A percentile compares a stretch with the other conserved stretches of the same genome.
These are phyloP conservation scores for Tricholoma hemisulphureum DNA, from an alignment of 768 basidiomycete genomes.

Conservation along the genomic window DNA sequence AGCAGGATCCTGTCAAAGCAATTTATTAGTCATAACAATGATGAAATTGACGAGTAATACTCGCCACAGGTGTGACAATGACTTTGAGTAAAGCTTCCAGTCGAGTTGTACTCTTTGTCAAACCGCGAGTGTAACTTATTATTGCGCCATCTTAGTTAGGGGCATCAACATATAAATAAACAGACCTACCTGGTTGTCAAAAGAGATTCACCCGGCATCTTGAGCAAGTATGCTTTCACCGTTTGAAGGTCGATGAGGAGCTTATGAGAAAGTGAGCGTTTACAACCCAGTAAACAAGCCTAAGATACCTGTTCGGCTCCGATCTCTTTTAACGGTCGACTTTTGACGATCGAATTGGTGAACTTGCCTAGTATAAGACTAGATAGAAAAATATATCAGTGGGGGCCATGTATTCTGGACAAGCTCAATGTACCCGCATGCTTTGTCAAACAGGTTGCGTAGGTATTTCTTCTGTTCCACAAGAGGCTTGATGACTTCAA, in stretches of 20 bases:
- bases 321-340: constrained; percentile 86
- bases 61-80: constrained; percentile 86
- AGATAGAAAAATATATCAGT: constrained; percentile 5
- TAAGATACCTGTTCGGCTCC: constrained; percentile 85
- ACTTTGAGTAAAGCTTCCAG: constrained; percentile 94
- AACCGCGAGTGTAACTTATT: constrained; percentile 73
- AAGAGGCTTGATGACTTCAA: constrained; percentile 72
- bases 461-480: constrained; percentile 95
- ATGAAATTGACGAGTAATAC: constrained; percentile 23
- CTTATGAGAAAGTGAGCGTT: constrained; percentile 35
- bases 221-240: constrained; percentile 78
- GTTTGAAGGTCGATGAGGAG: constrained; percentile 88
- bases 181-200: constrained; percentile 56
- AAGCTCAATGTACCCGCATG: constrained; percentile 64
- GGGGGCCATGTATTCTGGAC: not conserved
- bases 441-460: constrained; percentile 91
- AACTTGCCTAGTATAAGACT: constrained; percentile 86
- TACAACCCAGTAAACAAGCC: not conserved
- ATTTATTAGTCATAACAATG: not conserved
- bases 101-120: constrained; percentile 76
- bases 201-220: constrained; percentile 74
- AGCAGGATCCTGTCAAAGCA: constrained; percentile 67
- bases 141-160: constrained; percentile 9
- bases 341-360: constrained; percentile 85
- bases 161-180: not conserved